Conservation (phyloP, 257 asterid genomes). For the Anisodus tanguticus region DNA sequence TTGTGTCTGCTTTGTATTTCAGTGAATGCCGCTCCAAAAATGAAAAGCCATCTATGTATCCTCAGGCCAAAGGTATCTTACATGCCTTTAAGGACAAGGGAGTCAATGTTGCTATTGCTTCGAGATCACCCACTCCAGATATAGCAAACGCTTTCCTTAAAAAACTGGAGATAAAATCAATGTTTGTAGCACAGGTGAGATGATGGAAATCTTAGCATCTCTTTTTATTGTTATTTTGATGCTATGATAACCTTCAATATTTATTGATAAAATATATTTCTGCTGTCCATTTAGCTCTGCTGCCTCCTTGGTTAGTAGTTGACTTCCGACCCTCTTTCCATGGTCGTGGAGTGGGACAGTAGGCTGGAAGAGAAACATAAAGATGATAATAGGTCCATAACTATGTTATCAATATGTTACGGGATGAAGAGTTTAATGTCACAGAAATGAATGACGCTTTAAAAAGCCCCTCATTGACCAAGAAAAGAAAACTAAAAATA, state of each 20-base stretch:
- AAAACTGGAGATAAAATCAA: conserved; percentile 71
- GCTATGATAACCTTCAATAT: not conserved
- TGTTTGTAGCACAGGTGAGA: conserved; percentile 83
- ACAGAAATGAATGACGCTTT: not conserved
- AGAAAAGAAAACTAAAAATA: not conserved
- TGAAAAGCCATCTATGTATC: conserved; percentile 46
- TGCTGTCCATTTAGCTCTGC: not conserved
- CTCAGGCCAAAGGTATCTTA: conserved; percentile 50
- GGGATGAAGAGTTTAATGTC: conserved; percentile 1
- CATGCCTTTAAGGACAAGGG: conserved; percentile 52
- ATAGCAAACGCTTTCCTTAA: conserved; percentile 73
- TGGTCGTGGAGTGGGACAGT: conserved; percentile 14
- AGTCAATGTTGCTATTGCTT: conserved; percentile 50
- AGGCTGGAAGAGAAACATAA: not conserved
- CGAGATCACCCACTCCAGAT: conserved; percentile 74
- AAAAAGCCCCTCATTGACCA: not conserved
- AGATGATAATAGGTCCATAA: not conserved
- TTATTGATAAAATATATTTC: not conserved
- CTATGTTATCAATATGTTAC: not conserved
- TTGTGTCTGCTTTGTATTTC: conserved; percentile 27
- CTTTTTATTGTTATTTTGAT: not conserved
- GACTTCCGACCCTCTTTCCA: not conserved
- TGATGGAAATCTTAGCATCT: conserved; percentile 6
- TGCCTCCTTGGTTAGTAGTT: not conserved
- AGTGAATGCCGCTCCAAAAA: conserved; percentile 70